Percentiles rank a stretch among this genome's conserved stretches.
Evolutionary conservation across 2,329 filamentous ascomycete genomes (phyloP).

Genomic region (Diaporthe helianthi): DNA sequence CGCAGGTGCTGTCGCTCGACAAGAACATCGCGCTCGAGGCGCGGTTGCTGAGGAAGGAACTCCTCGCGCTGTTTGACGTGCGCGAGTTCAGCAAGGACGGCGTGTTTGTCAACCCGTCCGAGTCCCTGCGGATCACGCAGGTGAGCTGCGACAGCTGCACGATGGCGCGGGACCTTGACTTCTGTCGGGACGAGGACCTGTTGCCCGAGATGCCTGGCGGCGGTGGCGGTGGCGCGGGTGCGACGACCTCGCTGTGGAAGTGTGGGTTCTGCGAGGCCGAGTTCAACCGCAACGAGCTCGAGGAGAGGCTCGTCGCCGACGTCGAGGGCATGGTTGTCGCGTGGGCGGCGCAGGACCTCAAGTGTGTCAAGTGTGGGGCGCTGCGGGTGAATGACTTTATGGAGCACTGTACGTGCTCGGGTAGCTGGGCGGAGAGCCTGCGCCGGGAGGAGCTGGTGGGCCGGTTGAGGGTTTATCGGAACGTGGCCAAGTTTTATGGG

Average conservation of each 20-base stretch:
- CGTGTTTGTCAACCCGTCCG: constrained; percentile 85
- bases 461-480: constrained; percentile 72
- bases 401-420: constrained; percentile 94
- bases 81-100: constrained; percentile 91
- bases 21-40: constrained; percentile 90
- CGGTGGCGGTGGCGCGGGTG: no score
- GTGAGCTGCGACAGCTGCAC: constrained; percentile 92
- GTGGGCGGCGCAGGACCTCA: constrained; percentile 90
- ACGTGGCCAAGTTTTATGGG: constrained; percentile 80
- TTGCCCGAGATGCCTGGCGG: constrained; percentile 53
- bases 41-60: constrained; percentile 84
- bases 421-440: constrained; percentile 79
- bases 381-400: constrained; percentile 90
- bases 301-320: constrained; percentile 80
- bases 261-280: constrained; percentile 79
- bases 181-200: constrained; percentile 88
- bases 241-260: constrained; percentile 63
- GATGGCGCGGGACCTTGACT: constrained; percentile 84
- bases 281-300: constrained; percentile 80
- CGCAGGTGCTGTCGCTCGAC: constrained; percentile 90
- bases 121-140: constrained; percentile 74
- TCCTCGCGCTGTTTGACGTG: constrained; percentile 89
- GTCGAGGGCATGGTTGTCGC: constrained; percentile 78
- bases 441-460: constrained; percentile 70
- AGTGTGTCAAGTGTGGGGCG: constrained; percentile 75